Base-by-base conservation (phyloP, 2,329 filamentous ascomycete genomes). In the Penicillium sp. region DNA sequence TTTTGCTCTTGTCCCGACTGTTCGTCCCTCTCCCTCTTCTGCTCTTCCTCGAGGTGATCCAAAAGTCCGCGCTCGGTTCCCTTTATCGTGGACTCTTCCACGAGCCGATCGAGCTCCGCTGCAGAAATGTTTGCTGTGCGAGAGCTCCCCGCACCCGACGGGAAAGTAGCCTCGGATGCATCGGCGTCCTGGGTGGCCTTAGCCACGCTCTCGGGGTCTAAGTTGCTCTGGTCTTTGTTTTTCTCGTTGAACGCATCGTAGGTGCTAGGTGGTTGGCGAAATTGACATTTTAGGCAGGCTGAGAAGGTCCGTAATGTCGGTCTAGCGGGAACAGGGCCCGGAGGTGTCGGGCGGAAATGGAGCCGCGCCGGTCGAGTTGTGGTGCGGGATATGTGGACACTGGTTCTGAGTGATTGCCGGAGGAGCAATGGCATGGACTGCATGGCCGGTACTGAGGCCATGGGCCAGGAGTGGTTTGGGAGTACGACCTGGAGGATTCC, bases 271-370 rank as follows among this genome's bases (percentile, higher is more conserved):
- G 69, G 69, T 33, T 56, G 65, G 45, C 73, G 73, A 52, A 75
- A 74, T 55, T 71, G 75, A 41, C 77, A 79, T 72, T 72, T 73
- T 59, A 76, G 50, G 59, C 77, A 79, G 53, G 71, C 70, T 51
- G 75, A 75, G 64, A 73, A 72, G 43, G 50, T 59, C 59, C 69
- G 66, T 54, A 60, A 54, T 53, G 63, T 51, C 53, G 61, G 61
- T 54, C 55, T 55, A 51, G 56, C 55, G 53, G 61, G 47, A 60
- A 67, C 57, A 54, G 63, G 45, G 47, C 59, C 65, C 54, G 60
- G 57, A 55, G 63, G 47, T 48, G 59, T 65, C 52, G 60, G 57
- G 48, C 63, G 55, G 49, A 69, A 51, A 25, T 61, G 62, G n/a
- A 64, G 47, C 51, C 61, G 66, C 25, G 60, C 43, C 2, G 65